Base-by-base conservation (phyloP, 2,329 filamentous ascomycete species). In the Chaetothyriales sp. region DNA sequence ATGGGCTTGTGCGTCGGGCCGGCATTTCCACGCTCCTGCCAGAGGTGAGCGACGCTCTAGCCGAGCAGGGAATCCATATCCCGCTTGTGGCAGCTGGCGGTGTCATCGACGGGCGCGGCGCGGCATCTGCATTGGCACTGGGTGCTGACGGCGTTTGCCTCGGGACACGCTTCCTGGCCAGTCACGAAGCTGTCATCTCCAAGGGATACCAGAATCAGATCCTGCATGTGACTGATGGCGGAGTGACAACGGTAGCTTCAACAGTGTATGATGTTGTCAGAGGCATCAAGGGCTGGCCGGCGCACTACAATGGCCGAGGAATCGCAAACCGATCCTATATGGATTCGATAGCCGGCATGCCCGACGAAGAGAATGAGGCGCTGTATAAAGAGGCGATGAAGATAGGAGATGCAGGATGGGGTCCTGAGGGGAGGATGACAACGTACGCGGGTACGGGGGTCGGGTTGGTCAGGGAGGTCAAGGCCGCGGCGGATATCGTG, bases 131-230 rank as follows among this genome's bases (percentile, higher is more conserved):
- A 1, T 61, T 78, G 10, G 63, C 67, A 1, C 65, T 79, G 0
- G 76, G 77, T 0, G 75, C 76, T 1, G 62, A 66, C 0, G 81
- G 77, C 0, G 70, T 73, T 0, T 76, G 71, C 0, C 71, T 85
- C 68, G 82, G 82, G 0, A 84, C 81, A 0, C 70, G 79, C 6
- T 80, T 83, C 51, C 70, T 84, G 0, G 78, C 78, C 0, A 62
- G 66, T 2, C 57, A 60, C 0, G 75, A 79, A 59, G 70, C 73
- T 1, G 66, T 64, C 26, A 68, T 79, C 22, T 60, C 72, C 1
- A 63, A 63, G 39, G 76, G 74, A 0, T 79, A 79, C 55, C 67
- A 66, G 55, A 54, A 70, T 15, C 74, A 73, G 50, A 65, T 78
- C 0, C 49, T 79, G 1, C 60, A 67, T 5, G 71, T 70, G 0